phyloP scores from a whole-genome alignment of 1,139 yeast species.

The Blastobotrys elegans region DNA sequence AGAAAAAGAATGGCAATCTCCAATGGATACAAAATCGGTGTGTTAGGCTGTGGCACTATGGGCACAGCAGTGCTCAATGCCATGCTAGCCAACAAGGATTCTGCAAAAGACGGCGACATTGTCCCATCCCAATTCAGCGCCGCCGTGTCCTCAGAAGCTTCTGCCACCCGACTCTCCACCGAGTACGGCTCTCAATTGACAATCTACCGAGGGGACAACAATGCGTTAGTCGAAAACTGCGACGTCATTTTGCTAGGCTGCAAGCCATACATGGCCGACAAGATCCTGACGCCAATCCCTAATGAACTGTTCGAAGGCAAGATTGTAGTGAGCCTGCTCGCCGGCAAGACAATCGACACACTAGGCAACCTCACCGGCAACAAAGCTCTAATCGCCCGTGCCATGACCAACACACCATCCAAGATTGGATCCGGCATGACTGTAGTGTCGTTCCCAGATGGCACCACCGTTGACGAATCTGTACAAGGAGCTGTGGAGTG shows the following conservation, averaged over 20 bases:
- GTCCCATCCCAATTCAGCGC: slow-evolving; percentile 69
- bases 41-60: slow-evolving; percentile 93
- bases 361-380: slow-evolving; percentile 48
- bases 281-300: slow-evolving; percentile 43
- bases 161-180: slow-evolving; percentile 44
- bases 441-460: slow-evolving; percentile 48
- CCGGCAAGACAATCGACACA: slow-evolving; percentile 84
- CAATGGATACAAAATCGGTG: slow-evolving; percentile 54
- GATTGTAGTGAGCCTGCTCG: slow-evolving; percentile 75
- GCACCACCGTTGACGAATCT: slow-evolving; percentile 43
- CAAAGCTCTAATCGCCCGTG: slow-evolving; percentile 57
- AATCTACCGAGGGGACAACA: slow-evolving; percentile 51
- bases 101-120: slow-evolving; percentile 31
- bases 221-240: slow-evolving; percentile 54
- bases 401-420: slow-evolving; percentile 99
- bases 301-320: slow-evolving; percentile 48
- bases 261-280: slow-evolving; percentile 74
- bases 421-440: slow-evolving; percentile 90
- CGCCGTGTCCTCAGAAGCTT: slow-evolving; percentile 58
- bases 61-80: slow-evolving; percentile 94
- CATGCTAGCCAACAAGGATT: slow-evolving; percentile 46
- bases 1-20: slow-evolving; percentile 30
- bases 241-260: slow-evolving; percentile 76
- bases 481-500: slow-evolving; percentile 47
- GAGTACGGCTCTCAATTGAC: slow-evolving; percentile 48